These are phyloP conservation scores for Crithidia bombi DNA, from an alignment of 208 protist species.

Conservation along the genomic window DNA sequence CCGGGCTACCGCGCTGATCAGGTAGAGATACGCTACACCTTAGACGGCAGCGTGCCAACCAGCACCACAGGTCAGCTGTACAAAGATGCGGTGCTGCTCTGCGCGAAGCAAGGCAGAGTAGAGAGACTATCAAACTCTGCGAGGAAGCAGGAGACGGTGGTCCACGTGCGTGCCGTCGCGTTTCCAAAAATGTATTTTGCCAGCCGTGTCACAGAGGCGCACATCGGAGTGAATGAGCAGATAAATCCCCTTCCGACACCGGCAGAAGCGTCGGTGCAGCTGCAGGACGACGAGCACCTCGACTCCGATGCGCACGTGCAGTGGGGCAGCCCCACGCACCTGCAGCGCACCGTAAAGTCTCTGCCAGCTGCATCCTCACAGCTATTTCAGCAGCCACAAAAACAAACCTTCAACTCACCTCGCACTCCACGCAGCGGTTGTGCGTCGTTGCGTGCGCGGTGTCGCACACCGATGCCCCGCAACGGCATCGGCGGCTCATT, in stretches of 20 bases:
- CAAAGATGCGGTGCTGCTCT: slow-evolving; percentile 14
- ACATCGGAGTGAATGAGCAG: slow-evolving; percentile 7
- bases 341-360: background rate
- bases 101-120: background rate
- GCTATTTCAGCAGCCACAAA: background rate
- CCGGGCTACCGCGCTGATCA: slow-evolving; percentile 16
- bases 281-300: slow-evolving; percentile 22
- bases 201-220: slow-evolving; percentile 32
- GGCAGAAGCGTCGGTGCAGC: background rate
- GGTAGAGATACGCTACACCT: slow-evolving; percentile 52
- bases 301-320: background rate
- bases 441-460: background rate
- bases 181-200: slow-evolving; percentile 44
- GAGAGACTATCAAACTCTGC: background rate
- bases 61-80: slow-evolving; percentile 20
- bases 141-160: background rate
- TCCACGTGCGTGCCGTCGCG: slow-evolving; percentile 38
- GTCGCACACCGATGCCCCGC: background rate
- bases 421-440: background rate
- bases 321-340: slow-evolving; percentile 3
- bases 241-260: background rate
- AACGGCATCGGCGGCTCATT: background rate
- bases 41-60: slow-evolving; percentile 48
- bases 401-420: background rate
- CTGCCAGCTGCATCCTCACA: background rate